These are phyloP conservation scores for Xylaria sp. DNA, from an alignment of 2,329 filamentous ascomycete species.

Conservation along the genomic window DNA sequence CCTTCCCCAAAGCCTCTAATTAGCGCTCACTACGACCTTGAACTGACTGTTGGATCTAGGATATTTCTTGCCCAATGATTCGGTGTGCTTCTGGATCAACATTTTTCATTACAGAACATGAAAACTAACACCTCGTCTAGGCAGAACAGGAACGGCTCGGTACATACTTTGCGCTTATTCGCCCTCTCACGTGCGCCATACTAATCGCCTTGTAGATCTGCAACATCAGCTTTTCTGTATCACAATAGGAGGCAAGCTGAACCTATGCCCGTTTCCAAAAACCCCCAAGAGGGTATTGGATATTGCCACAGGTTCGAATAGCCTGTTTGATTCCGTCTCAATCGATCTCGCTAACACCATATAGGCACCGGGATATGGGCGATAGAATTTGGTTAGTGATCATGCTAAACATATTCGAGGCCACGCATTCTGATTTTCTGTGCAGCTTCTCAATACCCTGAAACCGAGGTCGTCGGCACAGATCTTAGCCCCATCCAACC, in stretches of 20 bases:
- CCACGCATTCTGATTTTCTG: conserved; percentile 6
- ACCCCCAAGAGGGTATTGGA: conserved; percentile 58
- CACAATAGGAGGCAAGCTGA: conserved; percentile 55
- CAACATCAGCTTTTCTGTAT: conserved; percentile 55
- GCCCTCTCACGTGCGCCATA: background rate
- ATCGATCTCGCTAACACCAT: conserved; percentile 26
- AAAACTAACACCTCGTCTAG: conserved; percentile 34
- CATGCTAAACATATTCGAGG: background rate
- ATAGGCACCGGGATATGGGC: conserved; percentile 62
- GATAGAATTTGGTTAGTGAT: conserved; percentile 56
- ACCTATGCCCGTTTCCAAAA: conserved; percentile 57
- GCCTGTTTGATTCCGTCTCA: background rate
- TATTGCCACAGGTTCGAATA: conserved; percentile 53
- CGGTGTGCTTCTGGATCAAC: conserved; percentile 35
- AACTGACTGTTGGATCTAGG: conserved; percentile 38
- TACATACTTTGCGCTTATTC: conserved; percentile 21
- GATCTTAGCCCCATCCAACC: conserved; percentile 62
- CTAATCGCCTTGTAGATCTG: conserved; percentile 50
- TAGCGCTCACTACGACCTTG: background rate
- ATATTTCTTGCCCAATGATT: conserved; percentile 51
- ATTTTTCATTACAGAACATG: background rate
- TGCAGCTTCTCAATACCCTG: conserved; percentile 54
- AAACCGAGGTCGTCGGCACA: conserved; percentile 54
- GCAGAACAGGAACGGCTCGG: conserved; percentile 50
- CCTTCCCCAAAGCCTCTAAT: background rate